Evolutionary conservation across 1,139 yeast genomes (phyloP).

Genomic region (Diutina siamensis): DNA sequence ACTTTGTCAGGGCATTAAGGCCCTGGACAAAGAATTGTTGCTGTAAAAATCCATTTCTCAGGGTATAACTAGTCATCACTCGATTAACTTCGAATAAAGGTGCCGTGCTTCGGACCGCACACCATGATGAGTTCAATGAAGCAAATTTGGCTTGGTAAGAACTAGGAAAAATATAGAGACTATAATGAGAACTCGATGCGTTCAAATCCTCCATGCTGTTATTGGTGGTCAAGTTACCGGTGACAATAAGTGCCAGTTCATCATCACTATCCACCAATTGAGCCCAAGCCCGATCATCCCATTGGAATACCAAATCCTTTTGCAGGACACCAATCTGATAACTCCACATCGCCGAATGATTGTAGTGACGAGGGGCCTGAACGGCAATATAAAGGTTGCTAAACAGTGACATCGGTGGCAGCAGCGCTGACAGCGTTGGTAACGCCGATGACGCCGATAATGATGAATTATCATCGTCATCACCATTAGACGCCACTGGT

Average conservation of each 20-base stretch:
- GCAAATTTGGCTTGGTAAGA: constrained; percentile 27
- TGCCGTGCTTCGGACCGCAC: constrained; percentile 53
- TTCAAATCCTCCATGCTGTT: constrained; percentile 13
- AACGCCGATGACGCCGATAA: constrained; percentile 36
- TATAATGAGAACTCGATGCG: constrained; percentile 25
- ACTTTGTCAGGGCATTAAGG: constrained; percentile 48
- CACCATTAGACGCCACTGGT: constrained; percentile 12
- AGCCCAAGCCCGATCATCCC: constrained; percentile 53
- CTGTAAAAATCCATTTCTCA: constrained; percentile 36
- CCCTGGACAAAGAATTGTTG: constrained; percentile 55
- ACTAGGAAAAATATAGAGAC: constrained; percentile 35
- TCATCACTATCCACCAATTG: constrained; percentile 64
- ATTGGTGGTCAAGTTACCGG: constrained; percentile 36
- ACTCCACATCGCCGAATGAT: constrained; percentile 33
- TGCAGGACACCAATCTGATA: constrained; percentile 67
- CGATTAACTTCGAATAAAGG: constrained; percentile 17
- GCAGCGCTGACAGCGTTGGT: constrained; percentile 31
- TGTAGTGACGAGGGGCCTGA: constrained; percentile 30
- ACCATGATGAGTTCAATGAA: constrained; percentile 49
- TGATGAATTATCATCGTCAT: constrained; percentile 12
- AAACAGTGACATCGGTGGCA: constrained; percentile 8
- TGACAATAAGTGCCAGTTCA: constrained; percentile 54
- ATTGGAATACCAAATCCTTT: constrained; percentile 52
- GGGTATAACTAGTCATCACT: constrained; percentile 30
- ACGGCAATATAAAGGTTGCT: constrained; percentile 38